Evolutionary conservation across 2,329 filamentous ascomycete genomes (phyloP).

Genomic region (Ascochyta pisi): DNA sequence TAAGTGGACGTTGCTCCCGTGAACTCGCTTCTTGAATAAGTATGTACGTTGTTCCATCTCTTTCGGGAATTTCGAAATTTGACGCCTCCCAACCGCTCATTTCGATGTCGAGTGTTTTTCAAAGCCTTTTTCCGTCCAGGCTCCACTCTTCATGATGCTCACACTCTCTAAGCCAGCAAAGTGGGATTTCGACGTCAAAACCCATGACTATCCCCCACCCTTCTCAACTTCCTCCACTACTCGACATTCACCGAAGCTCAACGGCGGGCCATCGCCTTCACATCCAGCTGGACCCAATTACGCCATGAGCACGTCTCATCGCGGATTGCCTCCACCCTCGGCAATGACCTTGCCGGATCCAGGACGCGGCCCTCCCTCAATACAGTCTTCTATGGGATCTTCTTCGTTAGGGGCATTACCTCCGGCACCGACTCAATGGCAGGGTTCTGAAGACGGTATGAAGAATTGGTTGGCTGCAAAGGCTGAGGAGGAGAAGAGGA

Average conservation of each 20-base stretch:
- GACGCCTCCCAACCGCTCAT: slow-evolving; percentile 39
- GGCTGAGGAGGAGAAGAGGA: slow-evolving; percentile 60
- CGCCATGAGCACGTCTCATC: slow-evolving; percentile 60
- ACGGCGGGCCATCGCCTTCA: slow-evolving; percentile 49
- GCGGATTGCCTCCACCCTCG: slow-evolving; percentile 61
- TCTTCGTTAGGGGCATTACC: slow-evolving; percentile 51
- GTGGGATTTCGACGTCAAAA: slow-evolving; percentile 56
- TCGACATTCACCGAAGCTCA: slow-evolving; percentile 50
- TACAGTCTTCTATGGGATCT: slow-evolving; percentile 20
- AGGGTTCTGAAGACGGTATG: slow-evolving; percentile 60
- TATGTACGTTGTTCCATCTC: slow-evolving; percentile 47
- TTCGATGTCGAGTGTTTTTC: slow-evolving; percentile 42
- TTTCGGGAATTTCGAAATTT: slow-evolving; percentile 40
- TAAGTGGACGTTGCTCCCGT: slow-evolving; percentile 46
- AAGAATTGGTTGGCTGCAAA: slow-evolving; percentile 60
- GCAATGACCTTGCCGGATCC: slow-evolving; percentile 61
- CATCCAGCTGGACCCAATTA: slow-evolving; percentile 52
- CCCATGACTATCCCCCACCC: slow-evolving; percentile 58
- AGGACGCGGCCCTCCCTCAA: slow-evolving; percentile 47
- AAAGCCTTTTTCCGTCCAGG: slow-evolving; percentile 24
- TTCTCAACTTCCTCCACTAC: slow-evolving; percentile 48
- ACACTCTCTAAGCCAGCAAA: slow-evolving; percentile 58
- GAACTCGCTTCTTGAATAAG: slow-evolving; percentile 45
- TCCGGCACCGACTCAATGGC: slow-evolving; percentile 56
- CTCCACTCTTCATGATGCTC: slow-evolving; percentile 56